Base-by-base conservation (phyloP, 2,329 filamentous ascomycete species). In the Colletotrichum falcatum region DNA sequence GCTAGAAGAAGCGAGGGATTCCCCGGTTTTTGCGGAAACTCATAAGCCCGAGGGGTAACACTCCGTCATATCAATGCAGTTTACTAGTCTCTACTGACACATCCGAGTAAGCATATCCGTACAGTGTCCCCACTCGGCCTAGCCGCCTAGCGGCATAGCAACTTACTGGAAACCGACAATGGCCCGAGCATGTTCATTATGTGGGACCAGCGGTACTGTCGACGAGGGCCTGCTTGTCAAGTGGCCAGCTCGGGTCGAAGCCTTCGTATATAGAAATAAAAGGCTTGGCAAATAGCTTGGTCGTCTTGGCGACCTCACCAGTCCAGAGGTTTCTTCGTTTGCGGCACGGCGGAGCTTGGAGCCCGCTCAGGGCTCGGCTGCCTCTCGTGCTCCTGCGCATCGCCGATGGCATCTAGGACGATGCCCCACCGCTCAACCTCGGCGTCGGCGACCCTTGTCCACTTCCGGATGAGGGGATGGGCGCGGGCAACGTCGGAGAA, bases 401-500 rank as follows among this genome's bases (percentile, higher is more conserved):
- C 70, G 48, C 65, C 72, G 46, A 73, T 67, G 20, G 83, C 71
- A 6, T 74, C 69, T 44, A 74, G 70, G 42, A 81, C 73, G 70
- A 83, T 79, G 51, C 76, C 75, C 81, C 81, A 83, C 56, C 74
- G 37, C 51, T 65, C 66, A 23, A 79, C 63, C 70, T 81, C 78
- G 60, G 76, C 74, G 20, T 81, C 77, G 33, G 79, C 75, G 28
- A 78, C 46, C 59, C 55, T 56, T 42, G 82, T 82, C 92, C 92
- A 95, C 78, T 86, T 90, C 68, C 74, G 79, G 48, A 94, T 78
- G 60, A 94, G 74, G 46, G 93, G 93, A 79, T 95, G 93, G 33
- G 88, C 86, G 48, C 82, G 83, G 1, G 91, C 92, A 55, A 94
- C 87, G 76, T 91, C 86, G 46, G 83, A 79, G 74, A 92, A 91